These are phyloP conservation scores for Penicillium hordei DNA, from an alignment of 2,329 filamentous ascomycete genomes.

Conservation along the genomic window DNA sequence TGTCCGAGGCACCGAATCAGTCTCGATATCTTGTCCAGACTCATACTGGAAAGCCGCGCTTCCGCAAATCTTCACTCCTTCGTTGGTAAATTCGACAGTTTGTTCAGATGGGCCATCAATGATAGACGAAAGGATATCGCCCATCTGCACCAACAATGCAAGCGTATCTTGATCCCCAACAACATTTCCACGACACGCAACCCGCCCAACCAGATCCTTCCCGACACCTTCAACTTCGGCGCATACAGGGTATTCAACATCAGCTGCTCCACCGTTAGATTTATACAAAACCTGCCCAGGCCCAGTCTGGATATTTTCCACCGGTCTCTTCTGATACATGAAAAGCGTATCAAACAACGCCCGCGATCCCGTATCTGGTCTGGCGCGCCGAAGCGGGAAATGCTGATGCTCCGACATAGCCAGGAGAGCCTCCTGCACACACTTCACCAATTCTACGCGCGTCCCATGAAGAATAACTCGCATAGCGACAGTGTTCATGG, in stretches of 20 bases:
- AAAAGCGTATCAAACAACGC: slow-evolving; percentile 65
- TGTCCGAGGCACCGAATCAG: not conserved
- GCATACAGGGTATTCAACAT: slow-evolving; percentile 79
- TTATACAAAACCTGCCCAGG: slow-evolving; percentile 51
- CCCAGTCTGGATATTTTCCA: slow-evolving; percentile 26
- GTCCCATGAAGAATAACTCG: slow-evolving; percentile 71
- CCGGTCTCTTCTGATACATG: slow-evolving; percentile 60
- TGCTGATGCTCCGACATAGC: slow-evolving; percentile 70
- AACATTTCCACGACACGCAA: slow-evolving; percentile 64
- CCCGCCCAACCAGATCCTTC: slow-evolving; percentile 64
- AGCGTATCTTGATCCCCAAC: slow-evolving; percentile 50
- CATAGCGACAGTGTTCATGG: slow-evolving; percentile 86
- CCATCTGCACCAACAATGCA: slow-evolving; percentile 59
- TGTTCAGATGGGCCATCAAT: slow-evolving; percentile 50
- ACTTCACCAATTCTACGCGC: slow-evolving; percentile 62
- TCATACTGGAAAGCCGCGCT: slow-evolving; percentile 38
- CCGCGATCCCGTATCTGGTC: slow-evolving; percentile 49
- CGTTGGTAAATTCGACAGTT: slow-evolving; percentile 55
- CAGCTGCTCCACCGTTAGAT: slow-evolving; percentile 63
- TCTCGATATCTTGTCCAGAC: slow-evolving; percentile 3
- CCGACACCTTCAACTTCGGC: slow-evolving; percentile 71
- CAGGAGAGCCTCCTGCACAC: slow-evolving; percentile 70
- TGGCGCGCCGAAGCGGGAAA: slow-evolving; percentile 71
- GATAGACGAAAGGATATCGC: slow-evolving; percentile 59
- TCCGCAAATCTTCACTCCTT: slow-evolving; percentile 64